Evolutionary conservation across 805 yeast genomes (phyloP), one percentile per base, ranked within the genome.

Genomic region (Cyberlindnera subsufficiens): DNA sequence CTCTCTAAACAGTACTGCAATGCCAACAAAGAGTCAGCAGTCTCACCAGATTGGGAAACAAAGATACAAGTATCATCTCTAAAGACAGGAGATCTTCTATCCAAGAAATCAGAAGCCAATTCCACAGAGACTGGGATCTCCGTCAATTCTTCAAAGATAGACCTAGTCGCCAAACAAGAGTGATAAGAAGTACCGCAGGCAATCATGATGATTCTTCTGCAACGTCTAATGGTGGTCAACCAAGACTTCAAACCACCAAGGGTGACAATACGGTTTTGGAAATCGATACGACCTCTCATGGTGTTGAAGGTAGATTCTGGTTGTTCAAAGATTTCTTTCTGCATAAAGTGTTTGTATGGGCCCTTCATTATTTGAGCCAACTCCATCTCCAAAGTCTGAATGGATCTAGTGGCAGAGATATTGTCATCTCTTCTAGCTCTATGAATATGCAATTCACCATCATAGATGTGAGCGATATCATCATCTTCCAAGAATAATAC

Each of bases 141-240:
- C 29, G 96, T 88, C 58, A 93, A 75, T 64, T 93, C 99, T 68
- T 93, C 99, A 63, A 93, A 90, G 51, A 89, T 82, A 14, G 96
- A 86, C 67, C 99, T 81, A 18, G 96, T 91, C 17, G 99, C 99
- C 62, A 93, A 69, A 72, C 99, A 93, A 15, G 99, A 93, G 68
- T 93, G 99, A 64, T 90, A 93, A 0, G 99, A 93, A 6, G 99
- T 93, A 71, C 99, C 99, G 71, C 99, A 93, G 2, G 99, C 99
- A 69, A 93, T 86, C 98, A 93, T 93, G 46, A 90, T 86, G 57
- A 93, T 77, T 67, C 99, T 80, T 69, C 97, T 81, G 56, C 96
- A 89, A 60, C 96, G 80, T 69, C 98, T 80, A 50, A 93, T 86
- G 37, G 93, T 86, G 25, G 93, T 80, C 50, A 93, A 72, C 76